Evolutionary conservation across 2,329 filamentous ascomycete genomes (phyloP).

Genomic region (Chrysosporium queenslandicum): DNA sequence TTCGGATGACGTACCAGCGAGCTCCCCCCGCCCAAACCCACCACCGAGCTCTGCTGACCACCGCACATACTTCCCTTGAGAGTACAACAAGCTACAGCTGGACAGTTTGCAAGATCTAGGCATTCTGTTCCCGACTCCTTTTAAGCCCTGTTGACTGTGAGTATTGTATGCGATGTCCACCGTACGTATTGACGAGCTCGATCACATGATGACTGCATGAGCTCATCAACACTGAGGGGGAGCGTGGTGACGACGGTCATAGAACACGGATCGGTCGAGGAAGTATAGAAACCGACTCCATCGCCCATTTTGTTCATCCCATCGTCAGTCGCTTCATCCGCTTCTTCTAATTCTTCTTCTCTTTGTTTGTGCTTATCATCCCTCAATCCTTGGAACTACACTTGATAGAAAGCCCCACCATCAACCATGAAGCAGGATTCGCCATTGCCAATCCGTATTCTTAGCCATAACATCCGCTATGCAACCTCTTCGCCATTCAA

Average conservation of each 20-base stretch:
- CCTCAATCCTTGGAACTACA: background rate
- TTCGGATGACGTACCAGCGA: background rate
- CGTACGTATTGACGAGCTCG: too few species aligned
- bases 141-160: too few species aligned
- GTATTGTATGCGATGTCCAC: too few species aligned
- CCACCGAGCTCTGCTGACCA: too few species aligned
- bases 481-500: constrained; percentile 41
- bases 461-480: constrained; percentile 51
- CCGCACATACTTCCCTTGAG: too few species aligned
- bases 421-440: constrained; percentile 5
- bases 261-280: background rate
- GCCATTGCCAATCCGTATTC: constrained; percentile 37
- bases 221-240: background rate
- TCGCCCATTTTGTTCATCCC: background rate
- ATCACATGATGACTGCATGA: background rate
- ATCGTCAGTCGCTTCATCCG: too few species aligned
- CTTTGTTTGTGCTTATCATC: too few species aligned
- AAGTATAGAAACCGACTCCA: background rate
- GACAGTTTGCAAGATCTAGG: too few species aligned
- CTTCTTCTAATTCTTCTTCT: too few species aligned
- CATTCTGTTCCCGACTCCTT: too few species aligned
- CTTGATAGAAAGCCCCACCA: background rate
- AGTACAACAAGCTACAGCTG: too few species aligned
- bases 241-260: background rate
- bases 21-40: too few species aligned